These are phyloP conservation scores for Paramecium sexaurelia DNA, from an alignment of 73 alveolate species.

Conservation along the genomic window DNA sequence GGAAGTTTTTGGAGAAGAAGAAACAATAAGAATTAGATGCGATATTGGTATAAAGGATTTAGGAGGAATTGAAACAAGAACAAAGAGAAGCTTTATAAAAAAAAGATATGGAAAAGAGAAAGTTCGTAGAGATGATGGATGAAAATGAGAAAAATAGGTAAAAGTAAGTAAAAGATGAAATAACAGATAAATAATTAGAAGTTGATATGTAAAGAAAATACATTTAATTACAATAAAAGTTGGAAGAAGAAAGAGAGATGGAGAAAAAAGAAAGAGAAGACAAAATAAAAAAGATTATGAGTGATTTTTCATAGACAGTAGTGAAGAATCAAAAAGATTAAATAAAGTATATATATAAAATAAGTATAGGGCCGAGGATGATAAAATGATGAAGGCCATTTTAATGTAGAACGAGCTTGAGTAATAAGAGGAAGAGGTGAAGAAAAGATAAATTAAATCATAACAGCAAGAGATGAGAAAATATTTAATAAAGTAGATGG, in stretches of 20 bases:
- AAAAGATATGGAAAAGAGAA: conserved; percentile 41
- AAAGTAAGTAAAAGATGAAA: conserved; percentile 48
- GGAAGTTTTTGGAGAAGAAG: conserved; percentile 55
- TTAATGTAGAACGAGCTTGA: conserved; percentile 44
- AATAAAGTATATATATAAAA: neutral
- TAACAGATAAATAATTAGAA: conserved; percentile 47
- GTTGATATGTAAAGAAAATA: conserved; percentile 56
- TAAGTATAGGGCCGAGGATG: conserved; percentile 57
- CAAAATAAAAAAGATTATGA: conserved; percentile 65
- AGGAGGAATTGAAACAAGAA: conserved; percentile 61
- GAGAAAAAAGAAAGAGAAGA: conserved; percentile 69
- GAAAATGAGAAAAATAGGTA: conserved; percentile 61
- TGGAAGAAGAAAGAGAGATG: conserved; percentile 63
- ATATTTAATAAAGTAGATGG: conserved; percentile 57
- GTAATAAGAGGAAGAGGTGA: conserved; percentile 49
- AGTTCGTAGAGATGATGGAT: conserved; percentile 63
- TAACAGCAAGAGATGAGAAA: conserved; percentile 64
- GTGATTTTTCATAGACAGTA: conserved; percentile 61
- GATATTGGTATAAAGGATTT: conserved; percentile 38
- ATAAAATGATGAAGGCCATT: conserved; percentile 62
- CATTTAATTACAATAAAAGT: conserved; percentile 39
- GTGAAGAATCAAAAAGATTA: conserved; percentile 63
- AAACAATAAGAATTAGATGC: conserved; percentile 68
- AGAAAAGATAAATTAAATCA: neutral
- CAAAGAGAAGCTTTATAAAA: conserved; percentile 51